A percentile compares a stretch with the other conserved stretches of the same genome.
Conservation (phyloP, 192 early-diverging fungal species). For the Umbelopsis sp. region DNA sequence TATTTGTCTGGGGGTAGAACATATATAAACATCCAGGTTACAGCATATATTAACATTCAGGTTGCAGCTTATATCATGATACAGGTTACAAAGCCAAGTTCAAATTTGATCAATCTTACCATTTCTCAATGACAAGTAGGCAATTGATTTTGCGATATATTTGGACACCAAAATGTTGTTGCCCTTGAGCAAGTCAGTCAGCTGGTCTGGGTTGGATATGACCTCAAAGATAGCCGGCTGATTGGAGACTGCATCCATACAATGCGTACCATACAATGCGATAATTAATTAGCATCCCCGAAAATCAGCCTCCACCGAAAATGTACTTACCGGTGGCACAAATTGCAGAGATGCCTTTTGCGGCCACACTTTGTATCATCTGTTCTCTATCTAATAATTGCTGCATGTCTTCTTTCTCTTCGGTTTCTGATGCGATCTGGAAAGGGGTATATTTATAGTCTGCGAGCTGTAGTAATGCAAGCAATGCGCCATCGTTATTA, state of each 20-base stretch:
- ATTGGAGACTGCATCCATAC: constrained; percentile 40
- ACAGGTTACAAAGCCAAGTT: neutral
- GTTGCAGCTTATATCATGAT: no score
- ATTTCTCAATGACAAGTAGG: constrained; percentile 58
- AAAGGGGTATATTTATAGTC: constrained; percentile 14
- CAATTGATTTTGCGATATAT: constrained; percentile 60
- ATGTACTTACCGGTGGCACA: constrained; percentile 34
- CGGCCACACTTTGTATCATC: constrained; percentile 45
- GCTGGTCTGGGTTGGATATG: constrained; percentile 35
- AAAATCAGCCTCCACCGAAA: neutral
- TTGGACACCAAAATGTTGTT: constrained; percentile 50
- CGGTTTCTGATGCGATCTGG: neutral
- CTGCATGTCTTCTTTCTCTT: constrained; percentile 37
- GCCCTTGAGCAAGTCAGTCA: constrained; percentile 45
- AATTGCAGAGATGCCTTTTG: constrained; percentile 47
- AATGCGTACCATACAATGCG: neutral
- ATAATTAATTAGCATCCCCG: neutral
- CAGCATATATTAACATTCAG: no score
- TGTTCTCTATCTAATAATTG: constrained; percentile 30
- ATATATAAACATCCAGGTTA: no score
- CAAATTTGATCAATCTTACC: constrained; percentile 38
- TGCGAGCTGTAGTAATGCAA: constrained; percentile 29
- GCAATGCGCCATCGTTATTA: constrained; percentile 28
- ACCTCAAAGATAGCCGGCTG: constrained; percentile 56
- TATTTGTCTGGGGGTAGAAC: constrained; percentile 35